A percentile compares a stretch with the other conserved stretches of the same genome.
Conservation (phyloP, 192 early-diverging fungal genomes). For the Coemansia erecta region DNA sequence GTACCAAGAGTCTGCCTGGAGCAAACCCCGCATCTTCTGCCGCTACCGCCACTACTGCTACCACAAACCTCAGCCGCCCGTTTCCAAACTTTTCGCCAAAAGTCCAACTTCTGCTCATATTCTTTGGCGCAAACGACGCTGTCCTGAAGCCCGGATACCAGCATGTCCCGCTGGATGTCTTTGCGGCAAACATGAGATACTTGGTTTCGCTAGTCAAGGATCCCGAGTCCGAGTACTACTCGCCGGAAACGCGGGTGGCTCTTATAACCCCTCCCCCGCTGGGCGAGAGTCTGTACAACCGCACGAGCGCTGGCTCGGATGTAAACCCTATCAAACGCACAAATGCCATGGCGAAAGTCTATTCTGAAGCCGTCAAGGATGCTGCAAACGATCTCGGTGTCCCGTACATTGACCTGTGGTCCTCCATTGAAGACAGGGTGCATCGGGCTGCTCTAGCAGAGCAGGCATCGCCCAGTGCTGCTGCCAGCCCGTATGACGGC, state of each 20-base stretch:
- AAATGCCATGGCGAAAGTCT: conserved; percentile 45
- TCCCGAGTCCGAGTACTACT: conserved; percentile 54
- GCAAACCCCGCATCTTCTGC: not conserved
- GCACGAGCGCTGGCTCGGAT: too few relatives aligned
- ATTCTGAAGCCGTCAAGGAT: conserved; percentile 51
- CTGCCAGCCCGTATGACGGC: conserved; percentile 15
- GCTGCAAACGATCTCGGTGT: conserved; percentile 47
- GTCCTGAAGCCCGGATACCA: conserved; percentile 49
- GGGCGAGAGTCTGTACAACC: conserved; percentile 55
- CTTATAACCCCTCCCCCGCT: conserved; percentile 71
- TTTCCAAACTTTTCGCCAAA: conserved; percentile 16
- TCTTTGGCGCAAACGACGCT: conserved; percentile 84
- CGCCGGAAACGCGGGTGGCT: conserved; percentile 62
- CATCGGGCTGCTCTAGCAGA: conserved; percentile 7
- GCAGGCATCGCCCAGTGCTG: not conserved
- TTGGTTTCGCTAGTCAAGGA: conserved; percentile 59
- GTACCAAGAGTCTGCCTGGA: conserved; percentile 7
- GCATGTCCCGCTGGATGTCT: conserved; percentile 63
- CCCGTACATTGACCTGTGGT: conserved; percentile 32
- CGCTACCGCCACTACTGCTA: too few relatives aligned
- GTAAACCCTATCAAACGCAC: conserved; percentile 18
- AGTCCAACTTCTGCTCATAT: conserved; percentile 65
- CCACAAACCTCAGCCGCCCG: not conserved
- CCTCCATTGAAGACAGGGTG: conserved; percentile 43
- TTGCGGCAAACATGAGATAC: conserved; percentile 57